Percentiles rank a stretch among this genome's conserved stretches.
phyloP scores from a whole-genome alignment of 768 basidiomycete species.

The Termitomyces heimii region DNA sequence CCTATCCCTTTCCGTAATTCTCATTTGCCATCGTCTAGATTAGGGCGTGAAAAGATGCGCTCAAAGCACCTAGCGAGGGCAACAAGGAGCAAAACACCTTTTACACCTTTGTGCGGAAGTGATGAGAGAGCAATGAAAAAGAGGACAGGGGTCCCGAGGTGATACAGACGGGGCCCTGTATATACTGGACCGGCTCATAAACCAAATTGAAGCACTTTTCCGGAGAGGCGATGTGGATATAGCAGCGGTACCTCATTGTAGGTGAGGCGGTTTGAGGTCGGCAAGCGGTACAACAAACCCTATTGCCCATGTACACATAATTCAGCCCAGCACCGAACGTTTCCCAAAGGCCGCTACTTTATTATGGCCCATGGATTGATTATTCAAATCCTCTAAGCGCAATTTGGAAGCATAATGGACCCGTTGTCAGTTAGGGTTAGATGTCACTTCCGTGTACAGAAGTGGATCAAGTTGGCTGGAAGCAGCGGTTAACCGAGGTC shows the following conservation, averaged over 20 bases:
- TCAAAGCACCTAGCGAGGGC: slow-evolving; percentile 18
- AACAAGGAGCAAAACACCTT: slow-evolving; percentile 7
- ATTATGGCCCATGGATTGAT: slow-evolving; percentile 16
- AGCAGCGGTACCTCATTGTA: slow-evolving; percentile 32
- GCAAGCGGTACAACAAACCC: slow-evolving; percentile 4
- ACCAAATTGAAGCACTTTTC: slow-evolving; percentile 35
- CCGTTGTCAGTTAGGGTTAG: slow-evolving; percentile 55
- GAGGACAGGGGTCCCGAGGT: slow-evolving; percentile 46
- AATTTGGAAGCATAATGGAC: slow-evolving; percentile 23
- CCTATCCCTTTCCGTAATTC: slow-evolving; percentile 31
- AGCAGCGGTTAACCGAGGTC: slow-evolving; percentile 30
- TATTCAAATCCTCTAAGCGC: slow-evolving; percentile 23
- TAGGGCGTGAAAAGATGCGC: slow-evolving; percentile 9
- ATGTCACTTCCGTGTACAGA: slow-evolving; percentile 38
- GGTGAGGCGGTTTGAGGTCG: slow-evolving; percentile 17
- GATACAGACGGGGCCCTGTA: slow-evolving; percentile 43
- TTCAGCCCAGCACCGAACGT: slow-evolving; percentile 12
- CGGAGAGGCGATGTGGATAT: slow-evolving; percentile 41
- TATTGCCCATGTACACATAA: slow-evolving; percentile 8
- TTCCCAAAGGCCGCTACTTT: slow-evolving; percentile 16
- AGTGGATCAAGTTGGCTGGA: slow-evolving; percentile 50
- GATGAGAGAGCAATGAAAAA: slow-evolving; percentile 7
- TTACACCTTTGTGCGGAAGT: slow-evolving; percentile 22
- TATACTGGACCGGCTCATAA: slow-evolving; percentile 21
- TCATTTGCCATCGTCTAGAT: slow-evolving; percentile 13